Evolutionary conservation across 2,329 filamentous ascomycete genomes (phyloP), one percentile per base, ranked within the genome.

Genomic region (Delphinella strobiligena): DNA sequence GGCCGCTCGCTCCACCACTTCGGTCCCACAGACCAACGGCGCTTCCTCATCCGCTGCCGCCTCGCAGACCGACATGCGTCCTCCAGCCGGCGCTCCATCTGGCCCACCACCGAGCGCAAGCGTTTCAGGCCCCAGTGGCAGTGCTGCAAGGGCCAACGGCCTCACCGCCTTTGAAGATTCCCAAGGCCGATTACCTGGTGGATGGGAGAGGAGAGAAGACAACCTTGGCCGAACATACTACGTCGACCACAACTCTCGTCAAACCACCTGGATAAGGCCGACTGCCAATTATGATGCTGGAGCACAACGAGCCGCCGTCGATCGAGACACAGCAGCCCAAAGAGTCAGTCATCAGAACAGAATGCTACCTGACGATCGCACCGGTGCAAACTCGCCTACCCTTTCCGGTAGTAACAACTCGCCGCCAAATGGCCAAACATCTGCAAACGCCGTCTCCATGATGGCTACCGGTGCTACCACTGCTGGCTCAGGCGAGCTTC

Each of bases 201-300:
- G 91, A 24, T 98, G 91, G 89, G 91, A 98, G 64, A 79, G 91
- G 41, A 78, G 91, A 41, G 89, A 96, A 61, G 91, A 98, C 59
- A 91, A 95, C 51, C 63, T 96, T 32, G 89, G 91, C 38, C 76
- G 91, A 53, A 96, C 89, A 16, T 98, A 98, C 59, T 98, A 96
- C 58, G 91, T 98, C 38, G 91, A 98, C 55, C 91, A 96, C 60
- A 96, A 96, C 60, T 94, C 88, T 5, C 74, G 91, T 52, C 89
- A 91, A 40, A 98, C 91, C 1, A 96, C 89, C 51, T 98, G 91
- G 91, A 89, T 84, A 51, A 73, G 91, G 44, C 91, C 91, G 5
- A 82, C 85, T n/a, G 72, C 74, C 30, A 79, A 79, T 44, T 82
- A 80, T 53, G 88, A 80, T 45, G 78, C 82, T 34, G 78, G 77